A percentile compares a stretch with the other conserved stretches of the same genome.
phyloP scores from a whole-genome alignment of 2,329 filamentous ascomycete genomes.

The Cercospora zeina region DNA sequence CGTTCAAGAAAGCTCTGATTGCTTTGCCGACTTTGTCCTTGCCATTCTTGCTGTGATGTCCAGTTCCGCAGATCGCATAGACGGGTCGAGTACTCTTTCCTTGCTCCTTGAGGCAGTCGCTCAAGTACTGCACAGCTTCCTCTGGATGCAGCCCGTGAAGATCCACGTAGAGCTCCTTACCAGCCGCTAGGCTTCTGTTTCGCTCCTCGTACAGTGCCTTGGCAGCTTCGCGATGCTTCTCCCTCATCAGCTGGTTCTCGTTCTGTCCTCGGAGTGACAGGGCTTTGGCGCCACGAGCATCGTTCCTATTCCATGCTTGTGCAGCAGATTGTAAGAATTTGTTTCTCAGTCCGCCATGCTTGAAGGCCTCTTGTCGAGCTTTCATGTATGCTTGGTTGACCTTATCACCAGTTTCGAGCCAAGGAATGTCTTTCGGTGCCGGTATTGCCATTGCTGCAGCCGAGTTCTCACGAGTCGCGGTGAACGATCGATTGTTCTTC shows the following conservation, averaged over 20 bases:
- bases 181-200: slow-evolving; percentile 64
- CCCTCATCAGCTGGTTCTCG: slow-evolving; percentile 96
- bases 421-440: slow-evolving; percentile 87
- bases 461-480: slow-evolving; percentile 70
- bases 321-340: slow-evolving; percentile 97
- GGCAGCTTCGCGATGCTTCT: slow-evolving; percentile 92
- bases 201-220: slow-evolving; percentile 89
- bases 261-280: slow-evolving; percentile 91
- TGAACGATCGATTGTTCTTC: slow-evolving; percentile 66
- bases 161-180: slow-evolving; percentile 85
- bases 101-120: slow-evolving; percentile 83
- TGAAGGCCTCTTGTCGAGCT: slow-evolving; percentile 91
- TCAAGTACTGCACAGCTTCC: slow-evolving; percentile 92
- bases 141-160: slow-evolving; percentile 98
- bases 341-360: slow-evolving; percentile 92
- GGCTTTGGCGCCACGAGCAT: slow-evolving; percentile 92
- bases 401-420: slow-evolving; percentile 88
- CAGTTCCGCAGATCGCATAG: slow-evolving; percentile 95
- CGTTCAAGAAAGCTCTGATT: slow-evolving; percentile 84
- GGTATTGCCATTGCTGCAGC: slow-evolving; percentile 79
- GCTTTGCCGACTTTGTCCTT: slow-evolving; percentile 98
- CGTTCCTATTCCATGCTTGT: slow-evolving; percentile 97
- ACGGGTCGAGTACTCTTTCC: slow-evolving; percentile 69
- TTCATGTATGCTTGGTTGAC: slow-evolving; percentile 95
- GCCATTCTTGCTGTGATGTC: slow-evolving; percentile 96